Conservation (phyloP, 179 eudicot genomes). For the Spergularia azorica region DNA sequence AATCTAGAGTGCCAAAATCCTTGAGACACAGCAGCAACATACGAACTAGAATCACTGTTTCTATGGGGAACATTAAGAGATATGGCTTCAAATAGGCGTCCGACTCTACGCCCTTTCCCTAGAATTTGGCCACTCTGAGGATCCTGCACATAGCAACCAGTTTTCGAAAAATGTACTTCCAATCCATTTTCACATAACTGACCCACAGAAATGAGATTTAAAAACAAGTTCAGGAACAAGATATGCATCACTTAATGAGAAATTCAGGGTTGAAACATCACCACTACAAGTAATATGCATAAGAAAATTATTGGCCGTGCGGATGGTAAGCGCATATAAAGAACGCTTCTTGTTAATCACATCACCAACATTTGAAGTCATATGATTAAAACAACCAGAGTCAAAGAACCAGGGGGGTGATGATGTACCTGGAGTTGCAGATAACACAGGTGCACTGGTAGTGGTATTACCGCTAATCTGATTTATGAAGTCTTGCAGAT, state of each 20-base stretch:
- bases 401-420: background rate
- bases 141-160: background rate
- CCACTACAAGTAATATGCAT: background rate
- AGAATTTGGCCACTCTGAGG: too few relatives aligned
- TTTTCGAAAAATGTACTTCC: background rate
- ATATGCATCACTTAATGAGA: background rate
- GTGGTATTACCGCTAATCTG: background rate
- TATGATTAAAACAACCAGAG: background rate
- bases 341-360: background rate
- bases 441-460: too few relatives aligned
- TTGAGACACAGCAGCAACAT: too few relatives aligned
- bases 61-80: too few relatives aligned
- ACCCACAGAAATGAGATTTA: background rate
- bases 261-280: background rate
- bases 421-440: background rate
- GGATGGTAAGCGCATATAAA: background rate
- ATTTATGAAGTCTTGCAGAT: background rate
- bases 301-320: background rate
- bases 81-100: too few relatives aligned
- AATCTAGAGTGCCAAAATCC: too few relatives aligned
- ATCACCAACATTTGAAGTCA: background rate
- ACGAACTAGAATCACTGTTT: too few relatives aligned
- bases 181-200: background rate
- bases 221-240: background rate
- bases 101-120: too few relatives aligned